Base-by-base conservation (phyloP, 2,329 filamentous ascomycete genomes). In the Gliomastix tumulicola region DNA sequence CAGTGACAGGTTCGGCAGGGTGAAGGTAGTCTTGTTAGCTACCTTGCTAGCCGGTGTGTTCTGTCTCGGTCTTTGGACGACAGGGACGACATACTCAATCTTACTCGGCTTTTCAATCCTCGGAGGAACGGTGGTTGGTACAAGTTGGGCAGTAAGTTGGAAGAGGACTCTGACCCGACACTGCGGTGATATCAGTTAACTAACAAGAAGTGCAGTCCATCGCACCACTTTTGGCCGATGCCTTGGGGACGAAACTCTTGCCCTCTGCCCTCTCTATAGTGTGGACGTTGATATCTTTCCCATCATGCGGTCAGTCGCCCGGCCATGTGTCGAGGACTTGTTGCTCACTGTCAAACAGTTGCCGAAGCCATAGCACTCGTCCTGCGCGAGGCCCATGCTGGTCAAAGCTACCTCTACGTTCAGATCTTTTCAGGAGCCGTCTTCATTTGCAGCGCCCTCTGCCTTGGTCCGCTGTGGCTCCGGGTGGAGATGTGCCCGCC, bases 351-450 rank as follows among this genome's bases (percentile, higher is more conserved):
- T 15, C 15, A 27, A 27, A 11, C 23, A 27, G 23, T 27, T 27
- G 23, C 23, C 12, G 23, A 27, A 15, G 23, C 23, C 12, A 27
- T 27, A 12, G 23, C 23, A 4, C 23, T 27, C 15, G 15, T 15
- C 4, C 23, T 27, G 12, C 23, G 23, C 23, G 12, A 11, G 12
- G 23, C 23, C 12, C n/a, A n/a, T n/a, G n/a, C n/a, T n/a, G n/a
- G n/a, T n/a, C n/a, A n/a, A n/a, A n/a, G n/a, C n/a, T 27, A 27
- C 23, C 23, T 27, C 12, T 27, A 12, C 23, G 23, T 27, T 27
- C 36, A 10, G 34, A 34, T 13, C 39, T 43, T 30, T 41, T 30
- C 7, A 33, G 41, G 13, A n/a, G n/a, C n/a, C n/a, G n/a, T n/a
- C n/a, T n/a, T n/a, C n/a, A n/a, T n/a, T n/a, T n/a, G n/a, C n/a